Evolutionary conservation across 352 stramenopile species (phyloP), one percentile per base, ranked within the genome.

Genomic region (Globisporangium spiculum): DNA sequence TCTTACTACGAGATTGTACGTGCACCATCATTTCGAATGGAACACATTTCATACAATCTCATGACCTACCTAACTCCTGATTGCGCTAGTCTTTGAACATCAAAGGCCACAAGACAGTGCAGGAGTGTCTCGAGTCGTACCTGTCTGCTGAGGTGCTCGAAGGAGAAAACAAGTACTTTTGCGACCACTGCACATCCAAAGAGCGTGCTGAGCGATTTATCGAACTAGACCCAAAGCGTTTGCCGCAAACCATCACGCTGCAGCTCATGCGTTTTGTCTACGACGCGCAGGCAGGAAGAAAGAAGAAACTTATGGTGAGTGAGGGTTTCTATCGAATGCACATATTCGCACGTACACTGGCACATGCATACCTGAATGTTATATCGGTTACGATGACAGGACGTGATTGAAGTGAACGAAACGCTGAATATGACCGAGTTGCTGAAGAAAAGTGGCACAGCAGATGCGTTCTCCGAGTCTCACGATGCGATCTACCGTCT

Each of bases 81-180:
- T 22, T 52, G 44, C 18, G 44, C 44, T 52, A 90, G 81, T 93
- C 89, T 38, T 73, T 97, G 8, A 90, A 96, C 61, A 93, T 97
- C 63, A 94, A 91, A 70, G 88, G 87, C 18, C 79, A 94, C 66
- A 82, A 88, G 59, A 91, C 66, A 0, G 74, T 97, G 34, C 74
- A 90, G 18, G 74, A 88, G 56, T 93, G 84, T 53, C 80, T 93
- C 44, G 71, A 77, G 68, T 89, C 84, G 36, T 95, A 95, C 66
- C 62, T 93, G 44, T 82, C 82, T 4, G 70, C 80, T 0, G 90
- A 97, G 63, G 62, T 91, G 34, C 75, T 97, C 27, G 84, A 95
- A 3, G 88, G 83, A 26, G 87, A 96, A 55, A 95, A 97, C 76
- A 86, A 93, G 66, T 97, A 96, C 64, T 92, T 90, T 65, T 97